A percentile compares a stretch with the other conserved stretches of the same genome.
These are phyloP conservation scores for Acer yangbiense DNA, from an alignment of 345 rosid genomes.

Conservation along the genomic window DNA sequence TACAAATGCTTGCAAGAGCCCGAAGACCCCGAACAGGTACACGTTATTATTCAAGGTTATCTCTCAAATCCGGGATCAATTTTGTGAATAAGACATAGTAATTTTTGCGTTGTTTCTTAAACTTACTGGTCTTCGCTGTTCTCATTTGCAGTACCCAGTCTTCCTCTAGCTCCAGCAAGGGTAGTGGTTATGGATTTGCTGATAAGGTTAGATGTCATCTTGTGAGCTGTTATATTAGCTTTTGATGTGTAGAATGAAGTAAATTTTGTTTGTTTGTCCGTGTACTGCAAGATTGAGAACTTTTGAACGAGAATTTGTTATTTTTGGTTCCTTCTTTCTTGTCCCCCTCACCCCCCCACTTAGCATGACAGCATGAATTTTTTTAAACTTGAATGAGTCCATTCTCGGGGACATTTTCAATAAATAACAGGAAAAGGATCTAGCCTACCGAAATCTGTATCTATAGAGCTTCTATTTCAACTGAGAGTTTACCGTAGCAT, in stretches of 20 bases:
- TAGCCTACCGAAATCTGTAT: not conserved
- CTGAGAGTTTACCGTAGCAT: not conserved
- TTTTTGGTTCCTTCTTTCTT: not conserved
- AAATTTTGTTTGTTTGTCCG: not conserved
- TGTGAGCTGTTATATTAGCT: constrained; percentile 7
- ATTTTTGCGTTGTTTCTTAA: constrained; percentile 1
- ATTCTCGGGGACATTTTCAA: not conserved
- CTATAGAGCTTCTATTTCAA: not conserved
- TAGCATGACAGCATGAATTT: not conserved
- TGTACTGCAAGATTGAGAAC: not conserved
- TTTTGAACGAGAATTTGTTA: not conserved
- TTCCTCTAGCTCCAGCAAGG: constrained; percentile 62
- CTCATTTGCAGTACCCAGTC: constrained; percentile 54
- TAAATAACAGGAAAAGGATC: constrained; percentile 6
- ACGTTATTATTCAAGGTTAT: not conserved
- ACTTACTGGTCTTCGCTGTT: constrained; percentile 10
- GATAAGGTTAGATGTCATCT: constrained; percentile 73
- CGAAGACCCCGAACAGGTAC: constrained; percentile 68
- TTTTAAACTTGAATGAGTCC: not conserved
- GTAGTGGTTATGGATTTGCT: constrained; percentile 94
- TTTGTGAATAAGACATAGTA: not conserved
- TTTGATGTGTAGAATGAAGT: not conserved
- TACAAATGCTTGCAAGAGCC: constrained; percentile 51
- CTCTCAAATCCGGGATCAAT: constrained; percentile 6
- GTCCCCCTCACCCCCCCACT: not conserved